Evolutionary conservation across 75 land plant genomes (phyloP), one percentile per base, ranked within the genome.

Genomic region (Ceratopteris richardii): DNA sequence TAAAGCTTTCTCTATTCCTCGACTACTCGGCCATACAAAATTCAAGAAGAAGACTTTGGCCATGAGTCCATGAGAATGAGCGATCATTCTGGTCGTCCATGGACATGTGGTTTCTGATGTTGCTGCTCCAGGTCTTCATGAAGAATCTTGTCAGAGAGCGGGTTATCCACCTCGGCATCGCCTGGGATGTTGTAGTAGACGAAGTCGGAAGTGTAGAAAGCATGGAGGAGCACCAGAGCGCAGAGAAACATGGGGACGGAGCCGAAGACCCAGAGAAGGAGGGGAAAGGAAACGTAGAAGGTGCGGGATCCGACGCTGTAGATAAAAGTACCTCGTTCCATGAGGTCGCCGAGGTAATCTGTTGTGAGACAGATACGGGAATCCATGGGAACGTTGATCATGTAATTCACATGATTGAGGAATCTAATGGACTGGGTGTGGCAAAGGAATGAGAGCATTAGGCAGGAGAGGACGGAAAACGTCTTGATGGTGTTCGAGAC

Each of bases 191-290:
- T 14, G 50, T n/a, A 3, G 14, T n/a, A 37, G 42, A 77, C 73
- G 27, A 82, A 37, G 59, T 92, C 97, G 7, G 84, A 72, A 54
- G 65, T 78, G 56, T 82, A 88, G 29, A 88, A 62, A 17, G 84
- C 52, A 0, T 83, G 95, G 25, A 92, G 60, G 56, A 88, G 52
- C 2, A 71, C 43, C 0, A 68, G 46, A 23, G 80, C 80, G 54
- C 78, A 77, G 50, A 82, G 31, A 54, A 88, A 77, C 9, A 81
- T 86, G 20, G 87, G 57, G 0, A 92, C 75, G 0, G 97, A 86
- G 4, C 97, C 95, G 63, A 88, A 84, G 1, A 88, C 71, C 97
- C 97, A 92, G 0, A 92, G 76, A 64, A 92, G 44, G 55, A 92
- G 54, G 2, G 97, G 97, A 10, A 92, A 70, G 0, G 82, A 83